phyloP scores from a whole-genome alignment of 768 basidiomycete species.

The Naematelia encephala region DNA sequence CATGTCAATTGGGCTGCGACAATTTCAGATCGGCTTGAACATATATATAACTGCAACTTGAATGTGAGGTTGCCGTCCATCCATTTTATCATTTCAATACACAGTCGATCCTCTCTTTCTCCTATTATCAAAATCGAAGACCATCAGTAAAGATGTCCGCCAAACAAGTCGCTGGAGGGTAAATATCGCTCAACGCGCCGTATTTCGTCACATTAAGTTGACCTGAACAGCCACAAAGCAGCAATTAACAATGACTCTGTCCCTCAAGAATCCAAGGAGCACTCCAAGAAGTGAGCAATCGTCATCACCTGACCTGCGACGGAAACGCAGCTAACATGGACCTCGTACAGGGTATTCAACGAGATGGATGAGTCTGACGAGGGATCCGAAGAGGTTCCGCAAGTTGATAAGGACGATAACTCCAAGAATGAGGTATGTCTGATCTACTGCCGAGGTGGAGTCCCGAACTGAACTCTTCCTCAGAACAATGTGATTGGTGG shows the following conservation, averaged over 20 bases:
- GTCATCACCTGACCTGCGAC: no score
- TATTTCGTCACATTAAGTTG: neutral
- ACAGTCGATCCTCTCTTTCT: no score
- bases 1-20: no score
- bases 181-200: neutral
- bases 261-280: constrained; percentile 31
- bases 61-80: no score
- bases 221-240: constrained; percentile 30
- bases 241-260: constrained; percentile 33
- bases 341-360: constrained; percentile 10
- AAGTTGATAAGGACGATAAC: constrained; percentile 10
- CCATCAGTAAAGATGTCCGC: no score
- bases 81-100: no score
- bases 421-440: constrained; percentile 31
- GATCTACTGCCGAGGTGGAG: neutral
- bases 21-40: no score
- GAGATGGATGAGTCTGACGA: constrained; percentile 18
- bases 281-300: constrained; percentile 29
- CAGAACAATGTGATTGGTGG: constrained; percentile 51
- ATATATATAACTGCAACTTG: no score
- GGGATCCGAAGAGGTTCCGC: no score
- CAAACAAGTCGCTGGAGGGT: constrained; percentile 3
- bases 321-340: no score
- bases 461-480: neutral
- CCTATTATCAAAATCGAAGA: no score